Evolutionary conservation across 202 grass and related monocot species (phyloP).

Genomic region (Elaeis oleifera): DNA sequence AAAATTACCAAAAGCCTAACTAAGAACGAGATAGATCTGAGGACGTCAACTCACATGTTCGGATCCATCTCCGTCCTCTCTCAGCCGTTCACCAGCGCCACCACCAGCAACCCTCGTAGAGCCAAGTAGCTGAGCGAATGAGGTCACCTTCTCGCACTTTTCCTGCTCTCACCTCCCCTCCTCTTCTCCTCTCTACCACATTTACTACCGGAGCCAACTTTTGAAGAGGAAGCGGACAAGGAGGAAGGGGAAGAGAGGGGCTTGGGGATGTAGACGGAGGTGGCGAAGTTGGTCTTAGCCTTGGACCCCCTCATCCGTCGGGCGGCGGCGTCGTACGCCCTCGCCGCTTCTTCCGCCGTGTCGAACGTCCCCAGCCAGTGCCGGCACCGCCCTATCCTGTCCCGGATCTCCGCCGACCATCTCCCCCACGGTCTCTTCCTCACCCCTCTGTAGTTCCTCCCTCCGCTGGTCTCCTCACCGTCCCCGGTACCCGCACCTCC

Average conservation of each 20-base stretch:
- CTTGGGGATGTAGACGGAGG: not conserved
- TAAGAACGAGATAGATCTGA: too few species aligned
- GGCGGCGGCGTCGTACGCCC: constrained; percentile 1
- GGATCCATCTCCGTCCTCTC: too few species aligned
- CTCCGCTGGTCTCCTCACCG: not conserved
- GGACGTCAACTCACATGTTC: too few species aligned
- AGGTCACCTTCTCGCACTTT: not conserved
- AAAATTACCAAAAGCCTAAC: too few species aligned
- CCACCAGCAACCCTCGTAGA: not conserved
- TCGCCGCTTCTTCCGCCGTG: not conserved
- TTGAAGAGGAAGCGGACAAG: not conserved
- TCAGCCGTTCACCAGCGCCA: too few species aligned
- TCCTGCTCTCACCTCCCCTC: not conserved
- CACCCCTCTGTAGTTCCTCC: not conserved
- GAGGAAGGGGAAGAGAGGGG: not conserved
- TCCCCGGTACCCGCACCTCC: not conserved
- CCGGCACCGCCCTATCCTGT: not conserved
- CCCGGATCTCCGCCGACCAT: constrained; percentile 2
- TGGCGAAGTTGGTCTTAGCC: constrained; percentile 1
- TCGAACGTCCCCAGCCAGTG: constrained; percentile 4
- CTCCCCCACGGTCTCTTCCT: constrained; percentile 1
- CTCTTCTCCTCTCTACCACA: not conserved
- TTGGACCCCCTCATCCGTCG: not conserved
- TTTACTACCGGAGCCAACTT: not conserved
- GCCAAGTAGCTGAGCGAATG: not conserved